Evolutionary conservation across 805 yeast genomes (phyloP), one percentile per base, ranked within the genome.

Genomic region (Suhomyces canberraensis): DNA sequence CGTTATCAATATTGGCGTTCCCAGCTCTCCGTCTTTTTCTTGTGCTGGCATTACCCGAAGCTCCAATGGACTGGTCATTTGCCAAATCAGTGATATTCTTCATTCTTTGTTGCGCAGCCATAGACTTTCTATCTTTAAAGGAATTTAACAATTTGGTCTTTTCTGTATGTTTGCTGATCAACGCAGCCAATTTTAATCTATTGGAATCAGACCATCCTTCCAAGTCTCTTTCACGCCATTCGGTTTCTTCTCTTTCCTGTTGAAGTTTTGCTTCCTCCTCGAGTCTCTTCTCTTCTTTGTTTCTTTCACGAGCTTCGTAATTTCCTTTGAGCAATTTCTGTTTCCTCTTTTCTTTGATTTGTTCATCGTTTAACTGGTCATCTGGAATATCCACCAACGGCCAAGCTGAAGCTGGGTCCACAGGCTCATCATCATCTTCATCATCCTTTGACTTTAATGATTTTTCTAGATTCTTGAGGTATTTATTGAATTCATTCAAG

Each of bases 91-190:
- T 95, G 34, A 91, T 80, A 45, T 79, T 82, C 56, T 85, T 88
- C 97, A 91, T 90, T 51, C 98, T 69, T 61, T 81, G 77, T 61
- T 91, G 97, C 1, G 96, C 88, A 18, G 96, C 95, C 41, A 77
- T 78, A 3, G 97, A 89, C 58, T 89, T 89, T 47, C 98, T 73
- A 62, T 90, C 95, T 47, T 78, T 80, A 58, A 91, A 72, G 35
- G 90, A 95, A 43, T 78, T 84, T 48, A 80, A 74, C 45, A 88
- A 64, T 52, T 85, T 79, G 30, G 75, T 68, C 40, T 88, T 73
- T 24, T 85, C 93, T 49, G 79, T 81, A 43, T 81, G 71, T 33
- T 65, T 69, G 22, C 75, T 69, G n/a, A 86, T 70, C n/a, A 86
- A 60, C 14, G 50, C 64, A 15, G 75, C 75, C 33, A 91, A 69